Conservation (phyloP, 768 basidiomycete species). For the Thelephora ganbajun region DNA sequence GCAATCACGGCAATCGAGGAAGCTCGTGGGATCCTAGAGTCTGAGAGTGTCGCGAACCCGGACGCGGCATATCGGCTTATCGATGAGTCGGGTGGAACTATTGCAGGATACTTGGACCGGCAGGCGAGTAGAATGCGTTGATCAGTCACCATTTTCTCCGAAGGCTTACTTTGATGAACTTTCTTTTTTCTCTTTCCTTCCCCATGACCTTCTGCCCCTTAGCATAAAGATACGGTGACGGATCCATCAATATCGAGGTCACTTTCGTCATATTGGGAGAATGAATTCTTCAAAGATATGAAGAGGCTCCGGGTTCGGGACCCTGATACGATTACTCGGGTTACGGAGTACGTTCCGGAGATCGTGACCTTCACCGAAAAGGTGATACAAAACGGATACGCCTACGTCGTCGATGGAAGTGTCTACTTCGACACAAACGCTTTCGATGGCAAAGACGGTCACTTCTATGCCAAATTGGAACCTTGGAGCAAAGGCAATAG, state of each 20-base stretch:
- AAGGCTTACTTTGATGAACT: not conserved
- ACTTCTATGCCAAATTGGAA: conserved; percentile 88
- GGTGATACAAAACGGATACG: conserved; percentile 80
- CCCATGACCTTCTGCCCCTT: not conserved
- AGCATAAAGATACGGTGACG: conserved; percentile 72
- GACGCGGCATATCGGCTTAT: conserved; percentile 46
- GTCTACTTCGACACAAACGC: conserved; percentile 83
- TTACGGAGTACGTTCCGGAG: conserved; percentile 95
- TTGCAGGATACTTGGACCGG: conserved; percentile 59
- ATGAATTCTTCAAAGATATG: conserved; percentile 88
- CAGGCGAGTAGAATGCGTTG: conserved; percentile 32
- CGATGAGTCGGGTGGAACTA: conserved; percentile 62
- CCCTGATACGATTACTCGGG: conserved; percentile 85
- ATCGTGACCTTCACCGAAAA: conserved; percentile 80
- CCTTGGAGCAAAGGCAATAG: conserved; percentile 94
- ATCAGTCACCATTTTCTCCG: conserved; percentile 2
- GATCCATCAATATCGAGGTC: conserved; percentile 78
- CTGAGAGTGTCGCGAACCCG: conserved; percentile 21
- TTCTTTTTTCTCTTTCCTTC: not conserved
- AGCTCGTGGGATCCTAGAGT: conserved; percentile 31
- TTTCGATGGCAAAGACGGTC: conserved; percentile 65
- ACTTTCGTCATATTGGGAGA: conserved; percentile 81
- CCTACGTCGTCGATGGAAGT: conserved; percentile 60
- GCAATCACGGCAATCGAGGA: conserved; percentile 37
- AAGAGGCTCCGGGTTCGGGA: conserved; percentile 68